These are phyloP conservation scores for Sanguinoderma infundibulare DNA, from an alignment of 1,284 basidiomycete genomes.

Conservation along the genomic window DNA sequence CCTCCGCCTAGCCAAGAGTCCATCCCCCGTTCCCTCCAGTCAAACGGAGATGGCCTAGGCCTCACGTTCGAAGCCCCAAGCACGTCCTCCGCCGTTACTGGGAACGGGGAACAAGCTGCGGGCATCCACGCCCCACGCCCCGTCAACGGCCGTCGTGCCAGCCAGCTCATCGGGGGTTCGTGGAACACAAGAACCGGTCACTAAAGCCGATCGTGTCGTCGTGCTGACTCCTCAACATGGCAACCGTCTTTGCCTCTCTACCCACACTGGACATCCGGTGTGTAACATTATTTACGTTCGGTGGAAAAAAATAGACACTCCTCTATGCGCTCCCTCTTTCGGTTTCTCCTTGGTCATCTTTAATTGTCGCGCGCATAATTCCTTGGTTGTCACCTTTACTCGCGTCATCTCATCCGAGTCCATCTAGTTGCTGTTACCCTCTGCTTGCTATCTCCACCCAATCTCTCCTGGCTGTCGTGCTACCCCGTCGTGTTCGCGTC, in stretches of 20 bases:
- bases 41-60: neutral
- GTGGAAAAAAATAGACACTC: neutral
- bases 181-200: constrained; percentile 19
- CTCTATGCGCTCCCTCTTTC: neutral
- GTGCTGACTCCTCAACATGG: no score
- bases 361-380: no score
- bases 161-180: constrained; percentile 19
- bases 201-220: neutral
- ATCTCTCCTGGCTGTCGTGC: constrained; percentile 12
- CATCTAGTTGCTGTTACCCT: neutral
- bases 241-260: no score
- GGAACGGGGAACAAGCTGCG: constrained; percentile 25
- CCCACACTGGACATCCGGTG: neutral
- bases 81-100: constrained; percentile 21
- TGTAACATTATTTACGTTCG: neutral
- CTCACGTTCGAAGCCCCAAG: constrained; percentile 3
- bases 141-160: constrained; percentile 23
- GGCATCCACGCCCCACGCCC: constrained; percentile 30
- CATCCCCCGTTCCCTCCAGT: constrained; percentile 21
- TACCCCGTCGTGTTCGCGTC: neutral
- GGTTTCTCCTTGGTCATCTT: neutral
- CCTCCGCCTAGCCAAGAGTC: constrained; percentile 19
- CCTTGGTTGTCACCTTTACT: neutral
- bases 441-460: constrained; percentile 7
- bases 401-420: neutral